phyloP scores from a whole-genome alignment of 495 filamentous ascomycete species.

The Aspergillus baeticus region DNA sequence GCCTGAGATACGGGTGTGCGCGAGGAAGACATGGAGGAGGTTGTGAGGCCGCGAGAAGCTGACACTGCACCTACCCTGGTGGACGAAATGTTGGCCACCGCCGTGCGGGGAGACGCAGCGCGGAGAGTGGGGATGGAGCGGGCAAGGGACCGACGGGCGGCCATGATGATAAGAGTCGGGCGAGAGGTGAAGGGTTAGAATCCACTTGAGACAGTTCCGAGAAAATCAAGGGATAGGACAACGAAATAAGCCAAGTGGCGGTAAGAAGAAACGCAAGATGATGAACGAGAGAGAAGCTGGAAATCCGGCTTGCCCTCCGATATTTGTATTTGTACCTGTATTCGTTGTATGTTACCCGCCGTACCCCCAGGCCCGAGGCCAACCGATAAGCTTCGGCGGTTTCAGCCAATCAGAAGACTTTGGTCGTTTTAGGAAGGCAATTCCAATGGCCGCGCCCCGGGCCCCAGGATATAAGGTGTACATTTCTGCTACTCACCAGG shows the following conservation, averaged over 20 bases:
- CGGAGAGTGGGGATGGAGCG: slow-evolving; percentile 46
- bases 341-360: slow-evolving; percentile 2
- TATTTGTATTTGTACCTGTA: slow-evolving; percentile 5
- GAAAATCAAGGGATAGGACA: not conserved
- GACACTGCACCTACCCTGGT: slow-evolving; percentile 26
- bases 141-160: slow-evolving; percentile 44
- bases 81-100: slow-evolving; percentile 23
- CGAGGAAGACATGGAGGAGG: slow-evolving; percentile 19
- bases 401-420: slow-evolving; percentile 8
- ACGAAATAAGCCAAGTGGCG: not conserved
- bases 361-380: slow-evolving; percentile 6
- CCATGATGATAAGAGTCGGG: slow-evolving; percentile 30
- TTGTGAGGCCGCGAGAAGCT: slow-evolving; percentile 30
- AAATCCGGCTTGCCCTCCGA: not conserved
- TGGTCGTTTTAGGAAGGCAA: not conserved
- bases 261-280: not conserved
- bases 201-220: not conserved
- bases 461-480: not conserved
- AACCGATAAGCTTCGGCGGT: slow-evolving; percentile 19
- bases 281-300: not conserved
- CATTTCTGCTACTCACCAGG: not conserved
- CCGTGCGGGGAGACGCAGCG: slow-evolving; percentile 43
- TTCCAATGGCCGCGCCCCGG: not conserved
- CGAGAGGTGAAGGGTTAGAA: not conserved
- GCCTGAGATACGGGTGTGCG: slow-evolving; percentile 22